A percentile compares a stretch with the other conserved stretches of the same genome.
Conservation (phyloP, 805 yeast genomes). For the Spathaspora girioi region DNA sequence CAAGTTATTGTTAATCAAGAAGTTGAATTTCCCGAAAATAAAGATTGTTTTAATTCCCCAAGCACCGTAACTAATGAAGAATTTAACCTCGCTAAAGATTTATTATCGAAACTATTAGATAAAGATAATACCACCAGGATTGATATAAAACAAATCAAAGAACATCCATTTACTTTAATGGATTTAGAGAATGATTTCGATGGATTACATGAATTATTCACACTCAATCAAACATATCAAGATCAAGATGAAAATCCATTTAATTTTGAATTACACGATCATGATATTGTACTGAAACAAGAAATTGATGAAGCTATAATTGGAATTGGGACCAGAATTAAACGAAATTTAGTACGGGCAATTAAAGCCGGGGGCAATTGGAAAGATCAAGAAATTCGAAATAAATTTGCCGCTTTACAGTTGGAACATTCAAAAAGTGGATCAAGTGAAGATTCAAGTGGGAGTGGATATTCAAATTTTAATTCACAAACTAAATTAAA, state of each 20-base stretch:
- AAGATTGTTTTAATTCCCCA: slow-evolving; percentile 34
- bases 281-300: slow-evolving; percentile 56
- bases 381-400: slow-evolving; percentile 19
- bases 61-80: slow-evolving; percentile 40
- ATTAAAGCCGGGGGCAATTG: slow-evolving; percentile 20
- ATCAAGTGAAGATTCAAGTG: slow-evolving; percentile 28
- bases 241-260: slow-evolving; percentile 9
- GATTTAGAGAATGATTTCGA: slow-evolving; percentile 36
- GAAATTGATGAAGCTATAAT: slow-evolving; percentile 76
- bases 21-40: slow-evolving; percentile 51
- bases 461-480: slow-evolving; percentile 10
- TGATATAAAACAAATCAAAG: slow-evolving; percentile 67
- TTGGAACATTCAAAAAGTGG: slow-evolving; percentile 22
- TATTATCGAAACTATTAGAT: slow-evolving; percentile 56
- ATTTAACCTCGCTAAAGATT: slow-evolving; percentile 48
- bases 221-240: slow-evolving; percentile 19
- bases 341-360: slow-evolving; percentile 46
- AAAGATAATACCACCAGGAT: slow-evolving; percentile 70
- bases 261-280: slow-evolving; percentile 21
- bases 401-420: slow-evolving; percentile 16
- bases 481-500: slow-evolving; percentile 11
- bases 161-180: slow-evolving; percentile 61
- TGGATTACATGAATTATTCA: slow-evolving; percentile 31
- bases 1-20: slow-evolving; percentile 68
- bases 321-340: slow-evolving; percentile 72